Base-by-base conservation (phyloP, 768 basidiomycete species). In the Kwoniella bestiolae region DNA sequence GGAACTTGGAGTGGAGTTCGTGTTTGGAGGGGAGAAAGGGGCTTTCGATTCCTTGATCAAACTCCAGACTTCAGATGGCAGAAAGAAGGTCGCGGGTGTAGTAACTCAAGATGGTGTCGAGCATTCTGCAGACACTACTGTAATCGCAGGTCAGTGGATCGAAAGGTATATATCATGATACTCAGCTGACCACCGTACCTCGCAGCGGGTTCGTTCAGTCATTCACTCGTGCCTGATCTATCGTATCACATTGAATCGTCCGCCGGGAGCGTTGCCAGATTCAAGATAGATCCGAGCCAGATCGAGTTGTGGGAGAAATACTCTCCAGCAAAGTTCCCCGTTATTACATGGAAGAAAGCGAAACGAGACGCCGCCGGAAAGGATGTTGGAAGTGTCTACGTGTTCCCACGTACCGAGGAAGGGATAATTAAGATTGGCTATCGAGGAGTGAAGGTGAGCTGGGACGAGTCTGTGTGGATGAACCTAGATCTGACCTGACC, bases 381-480 rank as follows among this genome's bases (percentile, higher is more conserved):
- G 18, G 50, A 51, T 28, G 31, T 38, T 25, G 60, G 41, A 2
- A 56, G 67, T 12, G 47, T 72, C 46, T 72, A 72, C 38, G 70
- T 67, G 9, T 72, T 72, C 56, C 70, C 70, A 2, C 45, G 63
- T 14, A 68, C 67, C 7, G 56, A 66, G 6, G 67, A 62, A 8
- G 70, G 70, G 1, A 63, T 56, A 49, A 38, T 72, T 59, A 72
- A 72, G 50, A 63, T 72, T 26, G 70, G 70, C 6, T 69, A 72
- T 34, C 71, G 71, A n/a, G 71, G 71, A 18, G 52, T 68, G 16
- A 72, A 72, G 51, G 69, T 68, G 68, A 69, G 67, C 29, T 61
- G 67, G 28, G 65, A 68, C 34, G 52, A 68, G n/a, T n/a, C n/a
- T n/a, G n/a, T n/a, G n/a, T n/a, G n/a, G n/a, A n/a, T n/a, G n/a